Percentiles rank a stretch among this genome's conserved stretches.
Conservation (phyloP, 2,329 filamentous ascomycete genomes). For the Ophiosphaerella korrae region DNA sequence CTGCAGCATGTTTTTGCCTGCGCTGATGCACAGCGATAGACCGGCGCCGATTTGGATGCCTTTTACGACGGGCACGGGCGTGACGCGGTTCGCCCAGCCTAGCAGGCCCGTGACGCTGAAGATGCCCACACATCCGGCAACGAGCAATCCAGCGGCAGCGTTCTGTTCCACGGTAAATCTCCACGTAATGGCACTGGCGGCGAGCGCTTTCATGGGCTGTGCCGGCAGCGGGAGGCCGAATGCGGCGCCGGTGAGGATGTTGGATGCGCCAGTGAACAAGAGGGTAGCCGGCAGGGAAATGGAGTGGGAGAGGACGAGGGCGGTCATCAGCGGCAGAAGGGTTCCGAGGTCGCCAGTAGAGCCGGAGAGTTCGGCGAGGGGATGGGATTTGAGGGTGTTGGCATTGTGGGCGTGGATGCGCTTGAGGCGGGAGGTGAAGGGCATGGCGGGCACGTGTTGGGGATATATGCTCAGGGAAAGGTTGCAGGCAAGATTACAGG, state of each 20-base stretch:
- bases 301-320: conserved; percentile 76
- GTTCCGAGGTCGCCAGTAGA: conserved; percentile 89
- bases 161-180: conserved; percentile 71
- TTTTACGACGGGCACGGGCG: conserved; percentile 87
- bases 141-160: conserved; percentile 82
- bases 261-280: conserved; percentile 86
- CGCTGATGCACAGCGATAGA: conserved; percentile 78
- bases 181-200: conserved; percentile 80
- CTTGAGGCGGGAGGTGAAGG: conserved; percentile 27
- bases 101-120: conserved; percentile 83
- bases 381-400: conserved; percentile 59
- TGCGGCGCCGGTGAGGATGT: conserved; percentile 77
- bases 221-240: conserved; percentile 92
- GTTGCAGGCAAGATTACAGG: too few relatives aligned
- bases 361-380: conserved; percentile 81
- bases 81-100: conserved; percentile 70
- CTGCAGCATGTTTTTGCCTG: conserved; percentile 68
- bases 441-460: conserved; percentile 10
- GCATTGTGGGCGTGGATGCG: conserved; percentile 56
- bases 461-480: too few relatives aligned
- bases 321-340: conserved; percentile 85
- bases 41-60: conserved; percentile 95
- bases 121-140: conserved; percentile 72
- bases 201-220: conserved; percentile 90
- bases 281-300: conserved; percentile 84